Conservation (phyloP, 768 basidiomycete species). For the Chlorophyllum brunneum region DNA sequence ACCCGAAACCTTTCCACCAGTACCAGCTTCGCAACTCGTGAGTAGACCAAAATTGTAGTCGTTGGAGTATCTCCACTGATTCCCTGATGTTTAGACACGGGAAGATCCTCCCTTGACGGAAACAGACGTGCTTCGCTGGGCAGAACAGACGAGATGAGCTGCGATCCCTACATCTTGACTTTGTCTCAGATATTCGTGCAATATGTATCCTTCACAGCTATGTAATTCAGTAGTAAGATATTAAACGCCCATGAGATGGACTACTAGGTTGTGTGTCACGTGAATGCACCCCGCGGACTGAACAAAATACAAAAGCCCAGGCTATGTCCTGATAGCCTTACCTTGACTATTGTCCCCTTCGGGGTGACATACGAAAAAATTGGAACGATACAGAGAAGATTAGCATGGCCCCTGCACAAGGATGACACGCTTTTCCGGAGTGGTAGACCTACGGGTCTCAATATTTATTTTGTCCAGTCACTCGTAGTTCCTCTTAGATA, state of each 20-base stretch:
- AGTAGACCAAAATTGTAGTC: neutral
- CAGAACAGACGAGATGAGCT: constrained; percentile 23
- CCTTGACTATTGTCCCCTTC: constrained; percentile 58
- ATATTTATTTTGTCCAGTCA: constrained; percentile 50
- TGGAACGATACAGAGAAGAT: constrained; percentile 99
- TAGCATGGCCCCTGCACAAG: constrained; percentile 99
- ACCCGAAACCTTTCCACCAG: neutral
- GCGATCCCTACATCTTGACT: neutral
- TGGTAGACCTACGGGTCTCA: constrained; percentile 67
- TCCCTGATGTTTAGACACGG: constrained; percentile 20
- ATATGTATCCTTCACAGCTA: too few species aligned
- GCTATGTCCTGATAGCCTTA: neutral
- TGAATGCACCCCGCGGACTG: constrained; percentile 22
- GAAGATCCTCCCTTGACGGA: constrained; percentile 12
- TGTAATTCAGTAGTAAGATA: too few species aligned
- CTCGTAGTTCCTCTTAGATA: constrained; percentile 1
- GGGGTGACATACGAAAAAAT: constrained; percentile 97
- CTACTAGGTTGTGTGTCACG: too few species aligned
- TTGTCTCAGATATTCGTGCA: too few species aligned
- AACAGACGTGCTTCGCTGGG: constrained; percentile 16
- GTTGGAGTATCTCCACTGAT: neutral
- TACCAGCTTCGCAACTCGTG: neutral
- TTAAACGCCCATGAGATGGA: too few species aligned
- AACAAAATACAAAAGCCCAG: constrained; percentile 26
- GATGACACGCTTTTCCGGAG: constrained; percentile 99